Evolutionary conservation across 169 alveolate genomes (phyloP).

Genomic region (Plasmodium yoelii): DNA sequence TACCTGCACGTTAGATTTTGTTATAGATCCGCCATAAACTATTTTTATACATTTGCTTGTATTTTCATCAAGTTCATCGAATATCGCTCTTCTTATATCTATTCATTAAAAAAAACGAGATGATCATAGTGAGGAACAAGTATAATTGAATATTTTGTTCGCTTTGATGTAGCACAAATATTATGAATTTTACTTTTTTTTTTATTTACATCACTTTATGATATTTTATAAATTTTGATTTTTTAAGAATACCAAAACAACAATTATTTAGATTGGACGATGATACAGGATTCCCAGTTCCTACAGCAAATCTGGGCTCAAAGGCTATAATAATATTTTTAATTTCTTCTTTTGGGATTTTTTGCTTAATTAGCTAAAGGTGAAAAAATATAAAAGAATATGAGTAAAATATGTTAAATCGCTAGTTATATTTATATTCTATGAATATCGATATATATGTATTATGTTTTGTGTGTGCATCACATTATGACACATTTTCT

Average conservation of each 20-base stretch:
- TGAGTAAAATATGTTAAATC: not conserved
- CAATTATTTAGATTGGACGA: conserved; percentile 23
- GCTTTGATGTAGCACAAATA: not conserved
- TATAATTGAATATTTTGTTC: not conserved
- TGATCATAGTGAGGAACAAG: not conserved
- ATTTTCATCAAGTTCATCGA: conserved; percentile 30
- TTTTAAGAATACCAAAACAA: conserved; percentile 27
- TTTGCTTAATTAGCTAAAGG: conserved; percentile 31
- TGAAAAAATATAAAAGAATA: not conserved
- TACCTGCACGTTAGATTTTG: conserved; percentile 39
- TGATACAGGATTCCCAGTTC: conserved; percentile 40
- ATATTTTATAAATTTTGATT: not conserved
- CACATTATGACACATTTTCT: not conserved
- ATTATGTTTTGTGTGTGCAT: not conserved
- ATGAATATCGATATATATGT: not conserved
- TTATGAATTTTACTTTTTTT: not conserved
- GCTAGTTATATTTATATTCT: too few species aligned
- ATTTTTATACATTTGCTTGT: conserved; percentile 38
- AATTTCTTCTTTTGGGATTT: conserved; percentile 49
- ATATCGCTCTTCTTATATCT: conserved; percentile 36
- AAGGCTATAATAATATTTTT: conserved; percentile 55
- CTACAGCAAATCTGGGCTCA: conserved; percentile 65
- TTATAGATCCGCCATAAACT: conserved; percentile 57
- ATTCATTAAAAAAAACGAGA: not conserved
- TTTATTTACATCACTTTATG: not conserved